Percentiles rank a stretch among this genome's conserved stretches.
Evolutionary conservation across 2,329 filamentous ascomycete species (phyloP).

Genomic region (Venturia carpophila): DNA sequence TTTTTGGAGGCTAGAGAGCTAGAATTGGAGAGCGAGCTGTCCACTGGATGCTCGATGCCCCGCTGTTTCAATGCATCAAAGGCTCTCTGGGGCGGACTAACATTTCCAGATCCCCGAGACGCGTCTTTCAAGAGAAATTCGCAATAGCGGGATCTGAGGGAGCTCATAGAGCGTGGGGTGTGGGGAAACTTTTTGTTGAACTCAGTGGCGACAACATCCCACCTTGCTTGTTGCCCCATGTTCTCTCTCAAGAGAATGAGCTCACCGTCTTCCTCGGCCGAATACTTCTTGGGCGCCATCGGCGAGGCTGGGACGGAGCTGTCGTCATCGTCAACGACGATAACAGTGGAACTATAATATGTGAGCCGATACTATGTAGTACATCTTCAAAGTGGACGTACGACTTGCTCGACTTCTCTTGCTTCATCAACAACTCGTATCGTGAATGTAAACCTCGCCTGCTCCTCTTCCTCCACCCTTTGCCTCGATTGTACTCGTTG

Average conservation of each 20-base stretch:
- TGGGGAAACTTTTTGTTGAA: constrained; percentile 9
- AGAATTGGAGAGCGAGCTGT: not conserved
- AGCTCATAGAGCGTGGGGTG: not conserved
- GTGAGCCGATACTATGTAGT: not conserved
- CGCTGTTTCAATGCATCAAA: not conserved
- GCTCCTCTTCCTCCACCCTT: not conserved
- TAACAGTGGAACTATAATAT: not conserved
- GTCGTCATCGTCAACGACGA: not conserved
- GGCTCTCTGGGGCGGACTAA: not conserved
- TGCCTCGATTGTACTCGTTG: not conserved
- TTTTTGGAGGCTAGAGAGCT: not conserved
- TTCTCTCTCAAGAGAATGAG: constrained; percentile 4
- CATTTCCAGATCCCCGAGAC: not conserved
- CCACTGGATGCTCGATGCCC: not conserved
- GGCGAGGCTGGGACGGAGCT: not conserved
- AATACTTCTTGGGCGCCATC: not conserved
- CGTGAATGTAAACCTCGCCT: not conserved
- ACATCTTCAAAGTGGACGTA: not conserved
- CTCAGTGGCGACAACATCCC: not conserved
- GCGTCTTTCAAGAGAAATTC: not conserved
- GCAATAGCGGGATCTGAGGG: not conserved
- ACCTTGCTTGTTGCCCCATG: not conserved
- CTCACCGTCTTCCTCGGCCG: constrained; percentile 12
- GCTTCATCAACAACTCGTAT: not conserved
- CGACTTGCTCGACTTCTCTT: not conserved